Evolutionary conservation across 2,329 filamentous ascomycete species (phyloP).

Genomic region (Colletotrichum orchidophilum): DNA sequence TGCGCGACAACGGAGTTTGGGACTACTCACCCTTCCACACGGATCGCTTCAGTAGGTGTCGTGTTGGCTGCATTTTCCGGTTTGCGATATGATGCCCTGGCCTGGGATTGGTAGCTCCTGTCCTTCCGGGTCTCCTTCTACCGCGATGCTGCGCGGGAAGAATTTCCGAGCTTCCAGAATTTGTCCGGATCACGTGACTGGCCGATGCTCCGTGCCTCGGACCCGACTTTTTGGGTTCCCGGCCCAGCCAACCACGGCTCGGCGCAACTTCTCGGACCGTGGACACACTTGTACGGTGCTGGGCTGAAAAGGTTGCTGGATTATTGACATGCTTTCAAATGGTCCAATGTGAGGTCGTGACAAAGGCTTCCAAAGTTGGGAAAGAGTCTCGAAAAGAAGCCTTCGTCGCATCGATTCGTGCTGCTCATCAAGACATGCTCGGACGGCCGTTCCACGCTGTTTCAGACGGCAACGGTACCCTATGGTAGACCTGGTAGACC

Average conservation of each 20-base stretch:
- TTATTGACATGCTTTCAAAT: too few relatives aligned
- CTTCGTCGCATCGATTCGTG: too few relatives aligned
- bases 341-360: too few relatives aligned
- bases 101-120: constrained; percentile 2
- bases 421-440: not conserved
- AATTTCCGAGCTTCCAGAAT: constrained; percentile 30
- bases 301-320: too few relatives aligned
- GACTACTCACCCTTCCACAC: constrained; percentile 82
- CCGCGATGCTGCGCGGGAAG: constrained; percentile 21
- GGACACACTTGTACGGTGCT: too few relatives aligned
- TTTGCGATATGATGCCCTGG: constrained; percentile 7
- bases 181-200: constrained; percentile 26
- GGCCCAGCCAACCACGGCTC: not conserved
- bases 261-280: not conserved
- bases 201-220: not conserved
- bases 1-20: not conserved
- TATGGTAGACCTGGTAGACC: not conserved
- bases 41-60: constrained; percentile 76
- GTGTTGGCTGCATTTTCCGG: constrained; percentile 72
- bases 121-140: not conserved
- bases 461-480: not conserved
- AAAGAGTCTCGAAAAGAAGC: not conserved
- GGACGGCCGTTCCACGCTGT: not conserved
- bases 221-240: not conserved
- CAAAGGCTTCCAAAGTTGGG: not conserved